Conservation (phyloP, 495 filamentous ascomycete species). For the Neurospora africana region DNA sequence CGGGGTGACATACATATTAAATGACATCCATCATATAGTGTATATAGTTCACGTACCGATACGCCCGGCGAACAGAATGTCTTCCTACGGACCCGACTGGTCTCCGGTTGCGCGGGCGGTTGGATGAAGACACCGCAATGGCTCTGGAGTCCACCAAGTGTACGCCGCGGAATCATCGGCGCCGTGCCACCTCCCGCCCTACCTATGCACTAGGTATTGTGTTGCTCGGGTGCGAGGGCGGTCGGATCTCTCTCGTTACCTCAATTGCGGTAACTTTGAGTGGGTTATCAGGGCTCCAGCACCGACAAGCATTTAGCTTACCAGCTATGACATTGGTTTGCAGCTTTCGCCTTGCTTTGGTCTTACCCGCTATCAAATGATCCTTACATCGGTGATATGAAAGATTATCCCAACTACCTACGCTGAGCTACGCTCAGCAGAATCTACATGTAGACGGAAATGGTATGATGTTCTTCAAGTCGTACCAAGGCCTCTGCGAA, state of each 20-base stretch:
- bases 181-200: not conserved
- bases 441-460: not conserved
- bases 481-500: not conserved
- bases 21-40: not conserved
- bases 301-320: not conserved
- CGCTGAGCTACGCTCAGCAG: not conserved
- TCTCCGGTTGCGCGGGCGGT: not conserved
- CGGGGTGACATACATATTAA: not conserved
- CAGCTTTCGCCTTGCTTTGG: not conserved
- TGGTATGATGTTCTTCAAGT: not conserved
- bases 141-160: not conserved
- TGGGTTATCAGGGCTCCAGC: not conserved
- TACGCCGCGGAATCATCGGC: not conserved
- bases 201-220: not conserved
- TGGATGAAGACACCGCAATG: not conserved
- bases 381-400: not conserved
- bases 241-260: not conserved
- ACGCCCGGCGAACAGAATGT: not conserved
- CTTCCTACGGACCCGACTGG: not conserved
- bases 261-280: not conserved
- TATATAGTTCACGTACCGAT: not conserved
- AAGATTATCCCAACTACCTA: not conserved
- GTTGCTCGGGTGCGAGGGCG: not conserved
- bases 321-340: not conserved
- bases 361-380: no score